Evolutionary conservation across 2,329 filamentous ascomycete genomes (phyloP), one percentile per base, ranked within the genome.

Genomic region (Elsinoe necatrix): DNA sequence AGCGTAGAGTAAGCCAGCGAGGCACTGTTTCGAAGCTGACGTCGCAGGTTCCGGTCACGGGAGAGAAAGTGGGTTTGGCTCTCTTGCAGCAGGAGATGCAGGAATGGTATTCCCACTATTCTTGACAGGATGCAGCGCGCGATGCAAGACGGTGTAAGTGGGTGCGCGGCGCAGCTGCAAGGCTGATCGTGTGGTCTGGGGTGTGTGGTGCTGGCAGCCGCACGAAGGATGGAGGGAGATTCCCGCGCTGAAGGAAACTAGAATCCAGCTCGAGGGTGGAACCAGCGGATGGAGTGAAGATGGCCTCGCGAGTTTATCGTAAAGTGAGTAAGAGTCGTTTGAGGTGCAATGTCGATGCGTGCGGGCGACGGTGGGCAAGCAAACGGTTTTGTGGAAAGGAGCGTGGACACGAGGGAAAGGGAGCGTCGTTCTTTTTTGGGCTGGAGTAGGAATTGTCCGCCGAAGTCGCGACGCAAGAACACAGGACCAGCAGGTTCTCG

Each of bases 331-430:
- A 37, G 34, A 37, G 48, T 52, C 48, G 48, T 52, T 52, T 29
- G 31, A 37, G 31, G 31, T 52, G 31, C 31, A 52, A 52, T 52
- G 48, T 52, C 48, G 48, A 52, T 52, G 34, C 48, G 29, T 39
- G 48, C 48, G 48, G 34, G 48, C 48, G 31, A 39, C 48, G 48
- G 25, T 52, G 29, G 48, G 23, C n/a, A 23, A 37, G 48, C 4
- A 52, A 52, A 52, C 48, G 48, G 48, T 25, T 50, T 31, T 50
- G 45, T 52, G 48, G 48, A 52, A 52, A 52, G 48, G 48, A 52
- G 48, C 48, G 48, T 52, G 48, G 48, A 52, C 48, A 52, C 48
- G 48, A 52, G 48, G 34, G 48, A 52, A 39, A 52, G 48, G 48
- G 34, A 52, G 48, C 16, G 25, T 21, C 45, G 23, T 50, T 50